phyloP scores from a whole-genome alignment of 2,329 filamentous ascomycete species.

The Ascochyta viciae-villosae region DNA sequence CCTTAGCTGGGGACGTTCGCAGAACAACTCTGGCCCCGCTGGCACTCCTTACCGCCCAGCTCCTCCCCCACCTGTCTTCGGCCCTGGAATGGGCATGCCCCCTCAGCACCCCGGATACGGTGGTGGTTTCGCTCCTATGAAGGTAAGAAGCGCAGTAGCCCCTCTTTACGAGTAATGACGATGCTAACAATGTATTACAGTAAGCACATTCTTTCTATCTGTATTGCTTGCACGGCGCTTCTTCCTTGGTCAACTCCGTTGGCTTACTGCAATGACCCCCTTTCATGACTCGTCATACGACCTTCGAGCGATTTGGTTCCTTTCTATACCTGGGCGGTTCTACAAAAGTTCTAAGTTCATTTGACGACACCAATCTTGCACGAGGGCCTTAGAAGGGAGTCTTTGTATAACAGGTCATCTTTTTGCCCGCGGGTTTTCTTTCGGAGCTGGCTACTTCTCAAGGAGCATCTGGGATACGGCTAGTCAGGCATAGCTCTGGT shows the following conservation, averaged over 20 bases:
- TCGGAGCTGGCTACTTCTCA: slow-evolving; percentile 38
- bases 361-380: slow-evolving; percentile 46
- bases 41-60: slow-evolving; percentile 97
- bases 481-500: slow-evolving; percentile 44
- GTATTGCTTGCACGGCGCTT: slow-evolving; percentile 45
- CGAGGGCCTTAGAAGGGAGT: slow-evolving; percentile 43
- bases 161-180: not conserved
- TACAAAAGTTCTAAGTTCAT: slow-evolving; percentile 50
- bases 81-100: slow-evolving; percentile 71
- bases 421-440: slow-evolving; percentile 42
- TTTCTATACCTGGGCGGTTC: slow-evolving; percentile 47
- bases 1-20: slow-evolving; percentile 94
- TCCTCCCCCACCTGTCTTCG: slow-evolving; percentile 76
- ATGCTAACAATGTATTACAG: slow-evolving; percentile 29
- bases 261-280: slow-evolving; percentile 45
- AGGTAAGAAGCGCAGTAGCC: slow-evolving; percentile 54
- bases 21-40: slow-evolving; percentile 97
- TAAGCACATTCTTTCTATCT: slow-evolving; percentile 50
- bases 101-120: slow-evolving; percentile 63
- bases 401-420: slow-evolving; percentile 50
- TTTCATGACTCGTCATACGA: slow-evolving; percentile 49
- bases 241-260: slow-evolving; percentile 45
- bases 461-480: slow-evolving; percentile 44
- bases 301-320: slow-evolving; percentile 47
- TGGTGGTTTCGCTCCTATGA: slow-evolving; percentile 71